Conservation (phyloP, 1,284 basidiomycete genomes). For the Rhodotorula sp. region DNA sequence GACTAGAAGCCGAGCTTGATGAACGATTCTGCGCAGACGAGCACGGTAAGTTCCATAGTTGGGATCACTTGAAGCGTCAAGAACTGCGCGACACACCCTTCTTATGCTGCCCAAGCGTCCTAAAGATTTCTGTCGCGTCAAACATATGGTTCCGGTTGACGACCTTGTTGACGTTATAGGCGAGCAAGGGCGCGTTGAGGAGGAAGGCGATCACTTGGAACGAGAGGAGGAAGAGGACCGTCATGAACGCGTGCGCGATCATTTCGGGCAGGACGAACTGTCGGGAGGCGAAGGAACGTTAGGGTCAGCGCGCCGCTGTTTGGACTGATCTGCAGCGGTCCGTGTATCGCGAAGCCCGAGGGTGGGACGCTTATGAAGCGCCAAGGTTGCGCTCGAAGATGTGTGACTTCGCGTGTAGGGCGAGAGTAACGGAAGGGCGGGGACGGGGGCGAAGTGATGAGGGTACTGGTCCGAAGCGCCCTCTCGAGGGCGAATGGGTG, state of each 20-base stretch:
- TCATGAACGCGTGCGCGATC: slow-evolving; percentile 87
- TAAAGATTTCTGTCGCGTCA: slow-evolving; percentile 98
- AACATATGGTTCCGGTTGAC: slow-evolving; percentile 95
- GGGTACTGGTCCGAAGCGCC: too few species aligned
- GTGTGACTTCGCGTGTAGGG: not conserved
- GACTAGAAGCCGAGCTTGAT: slow-evolving; percentile 89
- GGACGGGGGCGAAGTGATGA: too few species aligned
- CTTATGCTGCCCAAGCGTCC: slow-evolving; percentile 89
- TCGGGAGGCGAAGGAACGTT: not conserved
- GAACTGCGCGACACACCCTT: slow-evolving; percentile 57
- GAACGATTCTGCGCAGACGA: slow-evolving; percentile 63
- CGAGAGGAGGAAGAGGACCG: slow-evolving; percentile 76
- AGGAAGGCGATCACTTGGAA: slow-evolving; percentile 95
- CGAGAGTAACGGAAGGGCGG: too few species aligned
- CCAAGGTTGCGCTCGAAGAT: too few species aligned
- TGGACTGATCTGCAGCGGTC: too few species aligned
- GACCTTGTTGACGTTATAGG: slow-evolving; percentile 96
- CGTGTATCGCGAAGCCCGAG: not conserved
- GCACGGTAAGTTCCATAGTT: not conserved
- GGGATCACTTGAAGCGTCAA: not conserved
- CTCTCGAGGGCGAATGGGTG: too few species aligned
- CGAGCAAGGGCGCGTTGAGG: slow-evolving; percentile 84
- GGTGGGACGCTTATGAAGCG: not conserved
- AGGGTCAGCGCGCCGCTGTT: too few species aligned
- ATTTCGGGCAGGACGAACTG: slow-evolving; percentile 98